These are phyloP conservation scores for Thermochaetoides thermophila DNA, from an alignment of 495 filamentous ascomycete species.

Conservation along the genomic window DNA sequence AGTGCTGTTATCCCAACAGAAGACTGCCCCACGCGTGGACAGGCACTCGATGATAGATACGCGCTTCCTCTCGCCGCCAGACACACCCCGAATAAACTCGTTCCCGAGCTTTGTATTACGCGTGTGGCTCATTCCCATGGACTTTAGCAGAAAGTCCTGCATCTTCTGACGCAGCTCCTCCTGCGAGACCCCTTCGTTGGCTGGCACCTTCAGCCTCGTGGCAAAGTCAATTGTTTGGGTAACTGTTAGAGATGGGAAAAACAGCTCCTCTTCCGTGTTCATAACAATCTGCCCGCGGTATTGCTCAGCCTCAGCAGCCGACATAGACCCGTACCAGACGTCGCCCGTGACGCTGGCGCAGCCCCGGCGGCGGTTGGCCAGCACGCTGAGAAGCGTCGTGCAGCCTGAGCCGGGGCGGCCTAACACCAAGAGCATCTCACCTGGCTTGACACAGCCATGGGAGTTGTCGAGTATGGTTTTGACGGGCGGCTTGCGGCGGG, in stretches of 20 bases:
- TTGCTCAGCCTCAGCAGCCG: slow-evolving; percentile 28
- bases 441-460: slow-evolving; percentile 35
- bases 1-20: slow-evolving; percentile 39
- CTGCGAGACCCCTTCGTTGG: slow-evolving; percentile 9
- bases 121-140: slow-evolving; percentile 56
- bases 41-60: slow-evolving; percentile 36
- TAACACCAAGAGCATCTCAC: slow-evolving; percentile 71
- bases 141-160: slow-evolving; percentile 15
- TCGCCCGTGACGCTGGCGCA: slow-evolving; percentile 54
- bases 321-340: slow-evolving; percentile 54
- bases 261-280: slow-evolving; percentile 44
- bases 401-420: slow-evolving; percentile 64
- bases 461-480: slow-evolving; percentile 49
- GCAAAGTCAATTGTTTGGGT: slow-evolving; percentile 45
- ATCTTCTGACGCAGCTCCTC: slow-evolving; percentile 11
- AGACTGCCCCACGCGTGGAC: slow-evolving; percentile 18
- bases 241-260: slow-evolving; percentile 49
- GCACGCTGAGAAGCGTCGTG: slow-evolving; percentile 65
- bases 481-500: slow-evolving; percentile 32
- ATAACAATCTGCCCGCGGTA: slow-evolving; percentile 48
- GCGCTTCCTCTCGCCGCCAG: slow-evolving; percentile 43
- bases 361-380: slow-evolving; percentile 56
- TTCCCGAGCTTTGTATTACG: slow-evolving; percentile 67
- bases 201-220: slow-evolving; percentile 36
- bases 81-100: slow-evolving; percentile 58